Evolutionary conservation across 2,329 filamentous ascomycete genomes (phyloP).

Genomic region (Stenocarpella maydis): DNA sequence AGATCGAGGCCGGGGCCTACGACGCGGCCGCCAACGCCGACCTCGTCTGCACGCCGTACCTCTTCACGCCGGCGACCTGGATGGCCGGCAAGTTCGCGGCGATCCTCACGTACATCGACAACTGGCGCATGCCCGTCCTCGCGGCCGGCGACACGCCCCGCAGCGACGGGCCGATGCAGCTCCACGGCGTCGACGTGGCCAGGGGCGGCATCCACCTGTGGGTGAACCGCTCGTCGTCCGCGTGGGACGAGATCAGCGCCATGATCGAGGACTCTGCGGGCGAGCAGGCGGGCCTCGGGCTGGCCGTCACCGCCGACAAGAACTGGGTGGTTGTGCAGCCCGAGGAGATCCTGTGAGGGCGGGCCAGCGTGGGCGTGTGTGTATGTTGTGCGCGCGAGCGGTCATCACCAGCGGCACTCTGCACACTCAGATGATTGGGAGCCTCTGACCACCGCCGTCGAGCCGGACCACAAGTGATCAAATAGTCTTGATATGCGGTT

Average conservation of each 20-base stretch:
- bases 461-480: too few species aligned
- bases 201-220: constrained; percentile 53
- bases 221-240: constrained; percentile 49
- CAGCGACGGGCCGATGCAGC: constrained; percentile 54
- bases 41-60: constrained; percentile 49
- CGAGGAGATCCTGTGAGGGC: constrained; percentile 46
- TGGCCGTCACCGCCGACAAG: constrained; percentile 52
- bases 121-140: constrained; percentile 53
- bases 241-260: constrained; percentile 45
- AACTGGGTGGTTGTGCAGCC: constrained; percentile 55
- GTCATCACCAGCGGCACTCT: not conserved
- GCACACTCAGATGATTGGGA: not conserved
- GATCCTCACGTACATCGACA: constrained; percentile 52
- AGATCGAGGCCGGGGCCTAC: constrained; percentile 49
- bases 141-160: constrained; percentile 53
- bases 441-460: not conserved
- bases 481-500: too few species aligned
- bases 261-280: constrained; percentile 48
- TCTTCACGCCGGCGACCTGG: constrained; percentile 55
- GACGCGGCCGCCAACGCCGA: constrained; percentile 48
- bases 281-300: constrained; percentile 46
- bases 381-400: not conserved
- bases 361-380: not conserved
- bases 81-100: constrained; percentile 54
- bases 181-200: constrained; percentile 52